phyloP scores from a whole-genome alignment of 2,329 filamentous ascomycete genomes.

The Tolypocladium album region DNA sequence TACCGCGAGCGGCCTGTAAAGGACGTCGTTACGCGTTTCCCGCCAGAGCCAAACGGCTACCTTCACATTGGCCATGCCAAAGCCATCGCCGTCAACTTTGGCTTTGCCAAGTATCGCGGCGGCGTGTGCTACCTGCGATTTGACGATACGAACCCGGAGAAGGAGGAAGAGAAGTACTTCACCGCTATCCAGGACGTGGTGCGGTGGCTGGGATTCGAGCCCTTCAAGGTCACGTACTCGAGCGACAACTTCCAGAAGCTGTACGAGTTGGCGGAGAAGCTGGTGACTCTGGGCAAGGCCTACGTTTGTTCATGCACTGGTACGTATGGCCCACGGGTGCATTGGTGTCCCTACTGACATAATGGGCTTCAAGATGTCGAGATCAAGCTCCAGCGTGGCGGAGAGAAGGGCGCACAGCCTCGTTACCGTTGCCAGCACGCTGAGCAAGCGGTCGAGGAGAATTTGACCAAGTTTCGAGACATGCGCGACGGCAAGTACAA shows the following conservation, averaged over 20 bases:
- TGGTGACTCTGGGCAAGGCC: conserved; percentile 55
- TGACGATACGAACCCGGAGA: conserved; percentile 92
- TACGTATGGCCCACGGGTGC: conserved; percentile 29
- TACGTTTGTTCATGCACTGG: conserved; percentile 83
- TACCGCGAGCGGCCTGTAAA: conserved; percentile 56
- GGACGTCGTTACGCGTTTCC: conserved; percentile 61
- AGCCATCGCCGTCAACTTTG: conserved; percentile 93
- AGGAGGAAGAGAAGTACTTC: conserved; percentile 85
- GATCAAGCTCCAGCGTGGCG: conserved; percentile 79
- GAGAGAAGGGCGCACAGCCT: conserved; percentile 55
- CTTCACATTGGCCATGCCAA: conserved; percentile 92
- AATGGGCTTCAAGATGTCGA: conserved; percentile 47
- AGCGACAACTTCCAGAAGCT: conserved; percentile 78
- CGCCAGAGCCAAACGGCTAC: conserved; percentile 85
- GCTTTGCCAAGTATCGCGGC: conserved; percentile 76
- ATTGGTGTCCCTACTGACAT: not conserved
- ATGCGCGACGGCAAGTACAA: conserved; percentile 92
- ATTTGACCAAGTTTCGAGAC: conserved; percentile 70
- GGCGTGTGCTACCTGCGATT: conserved; percentile 49
- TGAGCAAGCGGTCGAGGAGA: conserved; percentile 62
- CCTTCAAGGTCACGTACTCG: conserved; percentile 58
- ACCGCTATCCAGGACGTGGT: conserved; percentile 82
- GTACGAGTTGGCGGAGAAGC: conserved; percentile 74
- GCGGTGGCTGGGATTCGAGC: conserved; percentile 59
- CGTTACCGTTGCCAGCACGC: conserved; percentile 76